Percentiles rank a stretch among this genome's conserved stretches.
Conservation (phyloP, 495 filamentous ascomycete genomes). For the Umbilicaria muhlenbergii region DNA sequence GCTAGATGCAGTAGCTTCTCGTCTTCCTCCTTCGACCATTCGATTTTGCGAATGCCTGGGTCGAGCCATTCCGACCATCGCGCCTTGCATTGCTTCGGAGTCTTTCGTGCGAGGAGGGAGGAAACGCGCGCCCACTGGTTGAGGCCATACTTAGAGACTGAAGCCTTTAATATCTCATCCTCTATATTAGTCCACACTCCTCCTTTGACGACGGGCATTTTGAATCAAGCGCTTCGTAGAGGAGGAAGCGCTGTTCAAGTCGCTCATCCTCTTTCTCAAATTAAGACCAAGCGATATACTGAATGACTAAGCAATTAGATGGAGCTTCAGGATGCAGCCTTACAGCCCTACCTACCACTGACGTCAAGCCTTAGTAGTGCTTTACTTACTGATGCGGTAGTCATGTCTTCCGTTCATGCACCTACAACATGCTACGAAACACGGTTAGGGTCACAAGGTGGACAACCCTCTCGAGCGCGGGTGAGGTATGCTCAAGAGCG, state of each 20-base stretch:
- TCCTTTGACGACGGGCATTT: conserved; percentile 95
- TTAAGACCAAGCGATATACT: too few relatives aligned
- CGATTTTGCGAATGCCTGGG: conserved; percentile 91
- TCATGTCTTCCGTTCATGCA: too few relatives aligned
- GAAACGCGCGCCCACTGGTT: conserved; percentile 99
- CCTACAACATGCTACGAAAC: too few relatives aligned
- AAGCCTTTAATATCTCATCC: conserved; percentile 95
- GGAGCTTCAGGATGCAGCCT: too few relatives aligned
- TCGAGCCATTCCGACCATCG: conserved; percentile 98
- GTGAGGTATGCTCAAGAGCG: too few relatives aligned
- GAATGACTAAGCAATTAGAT: too few relatives aligned
- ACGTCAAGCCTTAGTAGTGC: too few relatives aligned
- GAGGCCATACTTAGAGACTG: conserved; percentile 89
- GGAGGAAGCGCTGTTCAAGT: neutral
- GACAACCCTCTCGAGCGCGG: too few relatives aligned
- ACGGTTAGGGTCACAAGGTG: too few relatives aligned
- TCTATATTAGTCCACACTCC: conserved; percentile 82
- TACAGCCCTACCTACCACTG: too few relatives aligned
- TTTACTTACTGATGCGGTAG: too few relatives aligned
- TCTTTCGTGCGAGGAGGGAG: conserved; percentile 91
- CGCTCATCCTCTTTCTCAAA: too few relatives aligned
- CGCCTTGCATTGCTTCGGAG: conserved; percentile 97
- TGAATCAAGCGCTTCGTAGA: conserved; percentile 14
- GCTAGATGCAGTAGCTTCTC: conserved; percentile 92
- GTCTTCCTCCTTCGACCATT: conserved; percentile 98